Evolutionary conservation across 768 basidiomycete species (phyloP), one percentile per base, ranked within the genome.

Genomic region (Gloeopeniophorella convolvens): DNA sequence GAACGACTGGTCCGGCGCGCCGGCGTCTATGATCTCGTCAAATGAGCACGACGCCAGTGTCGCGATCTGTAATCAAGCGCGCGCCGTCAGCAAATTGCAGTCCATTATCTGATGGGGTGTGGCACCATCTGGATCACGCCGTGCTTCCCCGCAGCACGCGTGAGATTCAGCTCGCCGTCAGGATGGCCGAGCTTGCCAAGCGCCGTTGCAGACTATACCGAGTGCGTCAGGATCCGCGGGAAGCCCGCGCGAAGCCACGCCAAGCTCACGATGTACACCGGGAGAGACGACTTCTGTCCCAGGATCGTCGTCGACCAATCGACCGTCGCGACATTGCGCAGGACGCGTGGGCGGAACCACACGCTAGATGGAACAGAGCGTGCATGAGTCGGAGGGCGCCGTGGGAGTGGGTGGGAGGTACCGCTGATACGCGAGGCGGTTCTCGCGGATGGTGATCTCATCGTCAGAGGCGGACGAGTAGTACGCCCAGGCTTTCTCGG

Each of bases 381-480:
- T n/a, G n/a, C n/a, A 11, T 28, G 6, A 24, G 6, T 13, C 5
- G n/a, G n/a, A n/a, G n/a, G n/a, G 9, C 13, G 21, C 21, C 20
- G 28, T 15, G 16, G 1, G 0, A 18, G 24, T 24, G 21, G 4
- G 8, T 9, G 16, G 28, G 15, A 5, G 13, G 42, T 56, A 85
- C 89, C 94, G 77, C 58, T 97, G 94, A 62, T 85, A 98, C 2
- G 93, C 94, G 44, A 82, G 75, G 54, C 89, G 90, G 60, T 96
- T 96, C 66, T 95, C 92, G 42, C 92, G 76, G 52, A 77, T 72
- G 24, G 91, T 93, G 37, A 93, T 89, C 67, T 96, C 92, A 59
- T 97, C 94, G 63, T 97, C 95, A 6, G 95, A 83, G n/a, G 92
- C 94, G n/a, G 90, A 93, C 1, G 88, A 91, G 62, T 97, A 94